Base-by-base conservation (phyloP, 352 stramenopile species). In the Pythium grandisporangium region DNA sequence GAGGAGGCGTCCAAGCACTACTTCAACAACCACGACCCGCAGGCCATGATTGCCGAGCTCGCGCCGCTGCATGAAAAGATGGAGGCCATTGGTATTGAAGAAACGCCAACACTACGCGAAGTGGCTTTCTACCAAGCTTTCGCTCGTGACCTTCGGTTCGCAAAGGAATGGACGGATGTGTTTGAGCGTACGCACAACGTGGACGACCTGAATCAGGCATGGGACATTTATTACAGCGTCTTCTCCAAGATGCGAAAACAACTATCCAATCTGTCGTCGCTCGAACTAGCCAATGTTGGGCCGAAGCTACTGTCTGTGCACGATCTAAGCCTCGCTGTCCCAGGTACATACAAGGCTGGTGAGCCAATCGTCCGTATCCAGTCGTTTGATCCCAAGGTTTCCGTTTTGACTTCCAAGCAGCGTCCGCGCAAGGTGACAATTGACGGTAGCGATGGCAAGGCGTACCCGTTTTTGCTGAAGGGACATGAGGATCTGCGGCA, bases 391-490 rank as follows among this genome's bases (percentile, higher is more conserved):
- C 79, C 82, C 6, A 93, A 83, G 53, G 79, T 99, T 36, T 92
- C 96, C 5, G 95, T 99, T 5, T 88, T 99, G 25, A 97, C 94
- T 21, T 99, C 91, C 27, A 99, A 99, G 70, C 97, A 99, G 70
- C 84, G 96, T 23, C 97, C 97, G 5, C 80, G 97, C 27, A 98
- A 98, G 63, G 97, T 99, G 13, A 94, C 83, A n/a, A 96, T 99
- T 44, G 69, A 94, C 30, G 97, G 97, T 25, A 97, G 90, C 58
- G 95, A 99, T 61, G 97, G 96, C 14, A 95, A 97, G 46, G 77
- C 97, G 42, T 99, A 99, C 67, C 80, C 97, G 22, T 99, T 99
- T 67, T 58, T 99, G 38, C 83, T 99, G 11, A 99, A 99, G 73
- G 97, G 97, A 4, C 96, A 99, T 62, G 97, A 99, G 67, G 97